Conservation (phyloP, 1,284 basidiomycete species). For the Rhodotorula sp. region DNA sequence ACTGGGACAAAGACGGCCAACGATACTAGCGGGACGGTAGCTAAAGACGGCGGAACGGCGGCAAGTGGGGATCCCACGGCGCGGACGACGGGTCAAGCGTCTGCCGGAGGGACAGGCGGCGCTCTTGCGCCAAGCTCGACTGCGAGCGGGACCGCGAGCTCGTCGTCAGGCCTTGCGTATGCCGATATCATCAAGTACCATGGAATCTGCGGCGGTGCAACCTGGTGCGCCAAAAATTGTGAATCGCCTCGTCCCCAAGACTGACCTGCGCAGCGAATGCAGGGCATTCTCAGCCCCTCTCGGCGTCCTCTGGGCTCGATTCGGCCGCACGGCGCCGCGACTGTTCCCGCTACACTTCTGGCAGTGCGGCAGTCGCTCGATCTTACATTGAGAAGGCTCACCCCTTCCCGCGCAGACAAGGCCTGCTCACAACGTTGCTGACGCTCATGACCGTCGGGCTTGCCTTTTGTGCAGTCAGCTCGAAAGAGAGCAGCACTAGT, state of each 20-base stretch:
- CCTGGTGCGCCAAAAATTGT: too few species aligned
- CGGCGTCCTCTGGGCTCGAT: constrained; percentile 23
- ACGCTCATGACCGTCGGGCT: constrained; percentile 10
- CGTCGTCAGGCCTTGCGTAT: constrained; percentile 3
- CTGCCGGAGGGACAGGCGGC: too few species aligned
- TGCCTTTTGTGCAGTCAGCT: constrained; percentile 15
- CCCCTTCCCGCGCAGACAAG: constrained; percentile 7
- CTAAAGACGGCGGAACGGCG: not conserved
- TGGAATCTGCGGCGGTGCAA: constrained; percentile 5
- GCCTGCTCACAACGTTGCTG: constrained; percentile 2
- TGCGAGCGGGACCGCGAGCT: not conserved
- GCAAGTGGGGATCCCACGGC: not conserved
- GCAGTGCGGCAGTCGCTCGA: constrained; percentile 1
- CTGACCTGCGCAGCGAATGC: not conserved
- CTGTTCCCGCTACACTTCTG: constrained; percentile 26
- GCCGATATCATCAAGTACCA: constrained; percentile 15
- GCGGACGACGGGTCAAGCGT: too few species aligned
- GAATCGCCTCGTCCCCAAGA: too few species aligned
- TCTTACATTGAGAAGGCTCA: not conserved
- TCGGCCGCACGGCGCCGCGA: constrained; percentile 7
- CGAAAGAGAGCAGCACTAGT: not conserved
- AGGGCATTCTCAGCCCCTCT: constrained; percentile 22
- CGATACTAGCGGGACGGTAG: not conserved
- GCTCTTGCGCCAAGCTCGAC: too few species aligned
- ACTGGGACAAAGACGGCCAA: not conserved